A percentile compares a stretch with the other conserved stretches of the same genome.
These are phyloP conservation scores for Diatrype stigma DNA, from an alignment of 2,329 filamentous ascomycete species.

Conservation along the genomic window DNA sequence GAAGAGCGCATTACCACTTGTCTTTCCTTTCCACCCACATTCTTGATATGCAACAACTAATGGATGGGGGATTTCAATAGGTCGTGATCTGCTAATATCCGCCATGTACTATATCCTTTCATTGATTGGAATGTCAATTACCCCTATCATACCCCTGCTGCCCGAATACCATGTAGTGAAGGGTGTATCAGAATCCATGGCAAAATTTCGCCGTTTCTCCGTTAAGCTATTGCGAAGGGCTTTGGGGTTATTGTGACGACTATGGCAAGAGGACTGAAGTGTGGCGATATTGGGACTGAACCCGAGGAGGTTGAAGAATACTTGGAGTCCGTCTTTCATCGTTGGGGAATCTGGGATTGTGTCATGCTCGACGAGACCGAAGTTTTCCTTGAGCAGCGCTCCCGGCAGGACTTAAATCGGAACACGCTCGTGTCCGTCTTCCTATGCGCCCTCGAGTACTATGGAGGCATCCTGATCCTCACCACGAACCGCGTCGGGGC, in stretches of 20 bases:
- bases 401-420: constrained; percentile 10
- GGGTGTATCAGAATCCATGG: too few species aligned
- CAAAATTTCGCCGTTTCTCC: too few species aligned
- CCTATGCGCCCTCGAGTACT: constrained; percentile 36
- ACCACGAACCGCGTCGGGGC: constrained; percentile 32
- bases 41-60: neutral
- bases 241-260: too few species aligned
- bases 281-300: constrained; percentile 20
- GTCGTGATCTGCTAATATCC: neutral
- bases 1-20: neutral
- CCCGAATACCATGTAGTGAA: too few species aligned
- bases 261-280: constrained; percentile 18
- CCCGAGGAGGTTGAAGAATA: constrained; percentile 18
- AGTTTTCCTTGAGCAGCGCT: constrained; percentile 18
- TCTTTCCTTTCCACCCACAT: neutral
- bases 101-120: too few species aligned
- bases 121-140: too few species aligned
- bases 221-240: too few species aligned
- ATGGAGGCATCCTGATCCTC: constrained; percentile 37
- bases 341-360: constrained; percentile 20
- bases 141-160: too few species aligned
- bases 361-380: constrained; percentile 20
- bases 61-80: neutral
- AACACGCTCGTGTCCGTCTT: constrained; percentile 25
- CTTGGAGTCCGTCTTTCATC: constrained; percentile 11